Conservation (phyloP, 1,284 basidiomycete species). For the Sphaerobolus stellatus region DNA sequence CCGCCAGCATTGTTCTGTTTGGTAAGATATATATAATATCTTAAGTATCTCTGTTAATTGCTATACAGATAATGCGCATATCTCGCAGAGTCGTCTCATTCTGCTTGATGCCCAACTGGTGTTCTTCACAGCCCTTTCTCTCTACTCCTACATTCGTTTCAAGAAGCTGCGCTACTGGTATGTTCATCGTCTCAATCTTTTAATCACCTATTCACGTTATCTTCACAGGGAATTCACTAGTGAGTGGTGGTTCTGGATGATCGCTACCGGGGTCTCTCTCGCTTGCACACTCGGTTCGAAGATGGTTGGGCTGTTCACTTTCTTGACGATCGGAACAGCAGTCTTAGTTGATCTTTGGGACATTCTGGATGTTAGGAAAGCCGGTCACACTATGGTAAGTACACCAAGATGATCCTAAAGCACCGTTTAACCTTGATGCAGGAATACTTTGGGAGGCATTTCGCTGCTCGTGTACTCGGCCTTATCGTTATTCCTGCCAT, state of each 20-base stretch:
- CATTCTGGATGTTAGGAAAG: constrained; percentile 84
- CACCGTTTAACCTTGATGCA: constrained; percentile 31
- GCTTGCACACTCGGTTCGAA: constrained; percentile 97
- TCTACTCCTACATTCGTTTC: constrained; percentile 96
- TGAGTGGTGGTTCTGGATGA: constrained; percentile 95
- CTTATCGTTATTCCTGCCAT: constrained; percentile 86
- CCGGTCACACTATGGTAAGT: constrained; percentile 80
- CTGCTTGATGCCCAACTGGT: constrained; percentile 93
- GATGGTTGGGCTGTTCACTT: constrained; percentile 95
- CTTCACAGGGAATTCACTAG: constrained; percentile 71
- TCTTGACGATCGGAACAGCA: constrained; percentile 85
- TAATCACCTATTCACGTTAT: constrained; percentile 14
- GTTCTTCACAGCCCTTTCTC: constrained; percentile 93
- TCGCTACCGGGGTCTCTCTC: constrained; percentile 89
- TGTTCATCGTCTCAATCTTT: constrained; percentile 25
- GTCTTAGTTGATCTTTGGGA: constrained; percentile 96
- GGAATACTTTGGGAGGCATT: constrained; percentile 91
- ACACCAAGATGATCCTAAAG: background rate
- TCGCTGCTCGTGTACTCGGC: constrained; percentile 82
- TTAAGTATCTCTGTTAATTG: background rate
- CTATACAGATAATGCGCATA: constrained; percentile 86
- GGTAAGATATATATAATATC: constrained; percentile 51
- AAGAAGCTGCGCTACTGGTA: constrained; percentile 90
- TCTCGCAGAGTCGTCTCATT: constrained; percentile 94
- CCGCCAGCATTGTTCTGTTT: constrained; percentile 81